Conservation (phyloP, 1,284 basidiomycete species). For the Clitocybe nebularis region DNA sequence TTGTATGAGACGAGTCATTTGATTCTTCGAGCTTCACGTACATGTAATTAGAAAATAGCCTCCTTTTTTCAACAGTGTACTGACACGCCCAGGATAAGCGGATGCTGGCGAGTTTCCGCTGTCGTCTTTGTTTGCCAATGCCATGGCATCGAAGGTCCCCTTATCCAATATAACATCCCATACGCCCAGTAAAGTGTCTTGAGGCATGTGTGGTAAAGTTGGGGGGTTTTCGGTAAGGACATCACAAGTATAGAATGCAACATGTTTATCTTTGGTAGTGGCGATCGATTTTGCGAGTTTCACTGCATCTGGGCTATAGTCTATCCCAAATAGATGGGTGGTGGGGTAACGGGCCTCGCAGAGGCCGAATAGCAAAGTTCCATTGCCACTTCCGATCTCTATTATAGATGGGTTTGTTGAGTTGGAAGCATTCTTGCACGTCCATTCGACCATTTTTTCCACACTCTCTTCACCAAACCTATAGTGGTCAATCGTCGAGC, state of each 20-base stretch:
- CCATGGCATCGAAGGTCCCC: conserved; percentile 86
- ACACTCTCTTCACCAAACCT: conserved; percentile 86
- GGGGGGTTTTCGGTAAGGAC: conserved; percentile 51
- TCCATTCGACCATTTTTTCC: conserved; percentile 79
- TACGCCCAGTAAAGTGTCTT: conserved; percentile 16
- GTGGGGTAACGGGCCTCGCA: conserved; percentile 62
- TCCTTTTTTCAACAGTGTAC: conserved; percentile 55
- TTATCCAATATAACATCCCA: conserved; percentile 79
- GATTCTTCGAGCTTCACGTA: too few relatives aligned
- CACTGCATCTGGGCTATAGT: conserved; percentile 78
- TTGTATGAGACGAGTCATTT: too few relatives aligned
- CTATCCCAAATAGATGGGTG: conserved; percentile 63
- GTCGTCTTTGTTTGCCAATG: conserved; percentile 63
- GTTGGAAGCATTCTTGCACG: conserved; percentile 45
- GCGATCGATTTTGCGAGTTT: conserved; percentile 55
- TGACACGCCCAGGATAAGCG: conserved; percentile 61
- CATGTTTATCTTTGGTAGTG: conserved; percentile 30
- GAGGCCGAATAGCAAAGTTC: conserved; percentile 76
- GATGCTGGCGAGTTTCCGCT: conserved; percentile 51
- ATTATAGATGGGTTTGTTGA: conserved; percentile 46
- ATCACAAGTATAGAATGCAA: conserved; percentile 56
- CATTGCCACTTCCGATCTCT: conserved; percentile 84
- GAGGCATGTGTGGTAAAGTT: conserved; percentile 26
- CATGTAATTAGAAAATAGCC: conserved; percentile 85
- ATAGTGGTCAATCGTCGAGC: conserved; percentile 1